Conservation (phyloP, 1,284 basidiomycete genomes). For the Gymnopus androsaceus region DNA sequence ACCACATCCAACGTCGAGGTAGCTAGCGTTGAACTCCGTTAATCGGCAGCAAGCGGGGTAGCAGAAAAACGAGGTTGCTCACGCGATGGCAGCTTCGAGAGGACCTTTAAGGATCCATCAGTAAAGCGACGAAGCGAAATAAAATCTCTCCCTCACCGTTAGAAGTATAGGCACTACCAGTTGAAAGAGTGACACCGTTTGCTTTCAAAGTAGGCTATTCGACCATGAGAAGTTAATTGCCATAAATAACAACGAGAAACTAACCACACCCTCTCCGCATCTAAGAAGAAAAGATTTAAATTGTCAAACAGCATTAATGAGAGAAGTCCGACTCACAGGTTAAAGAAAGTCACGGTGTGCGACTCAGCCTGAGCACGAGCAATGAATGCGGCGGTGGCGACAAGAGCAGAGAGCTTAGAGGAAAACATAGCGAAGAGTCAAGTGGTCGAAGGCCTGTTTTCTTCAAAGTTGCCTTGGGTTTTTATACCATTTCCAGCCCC, state of each 20-base stretch:
- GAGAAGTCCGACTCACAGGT: constrained; percentile 22
- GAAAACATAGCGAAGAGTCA: constrained; percentile 5
- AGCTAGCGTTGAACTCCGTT: background rate
- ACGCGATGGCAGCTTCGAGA: constrained; percentile 11
- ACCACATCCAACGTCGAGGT: constrained; percentile 28
- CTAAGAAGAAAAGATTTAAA: background rate
- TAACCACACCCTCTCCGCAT: background rate
- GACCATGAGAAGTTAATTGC: background rate
- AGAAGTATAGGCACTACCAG: constrained; percentile 10
- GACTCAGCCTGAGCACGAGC: constrained; percentile 26
- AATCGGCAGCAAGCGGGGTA: background rate
- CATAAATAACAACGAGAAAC: background rate
- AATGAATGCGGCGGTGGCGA: constrained; percentile 20
- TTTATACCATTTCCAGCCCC: background rate
- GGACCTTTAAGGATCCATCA: background rate
- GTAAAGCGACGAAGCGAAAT: background rate
- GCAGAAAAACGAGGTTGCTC: background rate
- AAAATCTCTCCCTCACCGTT: background rate
- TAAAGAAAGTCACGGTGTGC: constrained; percentile 32
- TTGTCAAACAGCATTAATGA: constrained; percentile 15
- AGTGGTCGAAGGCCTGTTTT: background rate
- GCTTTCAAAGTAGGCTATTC: constrained; percentile 11
- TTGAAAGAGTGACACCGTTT: constrained; percentile 11
- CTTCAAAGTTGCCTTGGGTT: background rate
- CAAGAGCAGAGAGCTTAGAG: constrained; percentile 13